A percentile compares a stretch with the other conserved stretches of the same genome.
phyloP scores from a whole-genome alignment of 2,329 filamentous ascomycete genomes.

The Fonsecaea nubica region DNA sequence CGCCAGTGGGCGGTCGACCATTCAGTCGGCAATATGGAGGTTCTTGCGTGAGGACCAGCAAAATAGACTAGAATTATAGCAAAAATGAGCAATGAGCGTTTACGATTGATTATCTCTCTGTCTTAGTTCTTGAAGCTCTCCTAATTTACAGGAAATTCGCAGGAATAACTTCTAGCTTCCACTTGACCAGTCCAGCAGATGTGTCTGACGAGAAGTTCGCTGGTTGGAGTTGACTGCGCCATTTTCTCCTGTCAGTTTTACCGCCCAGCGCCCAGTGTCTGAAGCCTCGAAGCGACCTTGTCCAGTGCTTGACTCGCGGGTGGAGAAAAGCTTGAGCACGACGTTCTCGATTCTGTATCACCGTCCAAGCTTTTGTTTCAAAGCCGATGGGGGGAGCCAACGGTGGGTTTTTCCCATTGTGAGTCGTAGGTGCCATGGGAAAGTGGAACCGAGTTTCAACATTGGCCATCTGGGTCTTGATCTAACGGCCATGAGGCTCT shows the following conservation, averaged over 20 bases:
- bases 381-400: too few relatives aligned
- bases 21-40: slow-evolving; percentile 47
- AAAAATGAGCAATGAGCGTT: too few relatives aligned
- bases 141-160: not conserved
- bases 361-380: too few relatives aligned
- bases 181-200: not conserved
- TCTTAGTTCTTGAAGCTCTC: not conserved
- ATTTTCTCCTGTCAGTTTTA: not conserved
- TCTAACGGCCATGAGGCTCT: not conserved
- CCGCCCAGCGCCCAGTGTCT: too few relatives aligned
- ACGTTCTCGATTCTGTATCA: too few relatives aligned
- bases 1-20: slow-evolving; percentile 61
- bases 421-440: not conserved
- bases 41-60: slow-evolving; percentile 4
- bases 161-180: too few relatives aligned
- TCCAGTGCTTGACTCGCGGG: too few relatives aligned
- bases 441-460: not conserved
- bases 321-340: too few relatives aligned
- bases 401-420: too few relatives aligned
- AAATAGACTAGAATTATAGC: not conserved
- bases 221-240: not conserved
- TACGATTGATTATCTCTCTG: not conserved
- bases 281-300: too few relatives aligned
- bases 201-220: too few relatives aligned
- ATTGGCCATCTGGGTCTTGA: not conserved